Base-by-base conservation (phyloP, 2,329 filamentous ascomycete species). In the Penicillium frequentans region DNA sequence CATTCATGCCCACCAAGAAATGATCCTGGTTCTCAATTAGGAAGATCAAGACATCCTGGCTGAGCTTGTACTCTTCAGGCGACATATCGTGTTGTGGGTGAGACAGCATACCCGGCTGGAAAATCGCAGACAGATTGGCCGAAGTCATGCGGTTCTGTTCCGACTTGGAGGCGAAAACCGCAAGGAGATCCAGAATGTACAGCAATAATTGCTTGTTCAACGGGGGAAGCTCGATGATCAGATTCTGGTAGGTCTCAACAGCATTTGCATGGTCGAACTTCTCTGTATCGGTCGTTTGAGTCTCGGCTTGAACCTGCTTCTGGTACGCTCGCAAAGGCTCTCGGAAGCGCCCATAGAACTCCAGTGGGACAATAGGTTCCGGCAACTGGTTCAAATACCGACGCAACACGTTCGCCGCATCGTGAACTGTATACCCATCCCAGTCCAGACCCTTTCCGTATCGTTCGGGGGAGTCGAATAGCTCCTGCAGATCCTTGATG, bases 21-120 rank as follows among this genome's bases (percentile, higher is more conserved):
- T 96, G 91, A 70, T 99, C 95, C 73, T 99, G 95, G 68, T 99
- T 96, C 71, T 98, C 93, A 64, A 99, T 99, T 65, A 99, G 79
- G 75, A 99, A 99, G 50, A 99, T 96, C 62, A 99, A 84, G 21
- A 99, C 93, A 68, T 95, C 93, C 81, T 99, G 95, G 71, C 96
- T 98, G 6, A 99, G 81, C 31, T 91, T 88, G 73, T 99, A 99
- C 70, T 98, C 93, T 56, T 90, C 86, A 0, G 95, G 95, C 0
- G 91, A 88, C 93, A 99, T 98, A 69, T 96, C 93, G 73, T 99
- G 95, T 58, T 85, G 81, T 1, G 95, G 95, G 73, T 99, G 95
- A 2, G 93, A 97, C 14, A 99, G 83, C 78, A 99, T 90, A 54
- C 95, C 95, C 0, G 95, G 95, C 73, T 99, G 95, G 73, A 99